Evolutionary conservation across 345 rosid genomes (phyloP).

Genomic region (Moringa oleifera): DNA sequence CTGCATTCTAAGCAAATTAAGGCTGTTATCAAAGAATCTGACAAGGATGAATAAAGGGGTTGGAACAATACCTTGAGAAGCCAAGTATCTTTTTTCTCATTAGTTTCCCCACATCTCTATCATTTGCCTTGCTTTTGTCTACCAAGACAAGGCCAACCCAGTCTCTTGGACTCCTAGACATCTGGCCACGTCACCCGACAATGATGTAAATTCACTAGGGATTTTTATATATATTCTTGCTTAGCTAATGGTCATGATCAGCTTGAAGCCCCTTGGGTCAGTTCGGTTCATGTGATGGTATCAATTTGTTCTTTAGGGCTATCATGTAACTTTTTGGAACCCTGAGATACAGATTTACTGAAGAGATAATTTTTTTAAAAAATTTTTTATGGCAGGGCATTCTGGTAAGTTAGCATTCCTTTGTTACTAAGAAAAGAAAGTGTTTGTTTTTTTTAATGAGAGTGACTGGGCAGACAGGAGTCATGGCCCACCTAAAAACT

Average conservation of each 20-base stretch:
- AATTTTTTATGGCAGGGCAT: constrained; percentile 13
- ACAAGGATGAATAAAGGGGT: constrained; percentile 50
- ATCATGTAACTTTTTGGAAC: constrained; percentile 1
- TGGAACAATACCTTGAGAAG: constrained; percentile 56
- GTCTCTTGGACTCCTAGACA: constrained; percentile 23
- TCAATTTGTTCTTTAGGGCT: constrained; percentile 9
- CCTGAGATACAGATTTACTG: not conserved
- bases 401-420: constrained; percentile 28
- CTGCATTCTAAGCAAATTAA: constrained; percentile 55
- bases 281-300: constrained; percentile 11
- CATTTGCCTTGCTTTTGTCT: constrained; percentile 52
- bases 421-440: constrained; percentile 36
- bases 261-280: not conserved
- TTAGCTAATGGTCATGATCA: constrained; percentile 1
- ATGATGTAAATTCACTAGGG: constrained; percentile 24
- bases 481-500: constrained; percentile 27
- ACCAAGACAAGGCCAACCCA: constrained; percentile 19
- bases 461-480: constrained; percentile 28
- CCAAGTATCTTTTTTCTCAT: constrained; percentile 62
- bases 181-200: constrained; percentile 36
- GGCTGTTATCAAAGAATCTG: constrained; percentile 75
- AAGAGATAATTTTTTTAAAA: not conserved
- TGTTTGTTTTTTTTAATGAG: constrained; percentile 24
- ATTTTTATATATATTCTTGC: constrained; percentile 11
- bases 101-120: constrained; percentile 35